These are phyloP conservation scores for Amauroascus verrucosus DNA, from an alignment of 2,329 filamentous ascomycete genomes.

Conservation along the genomic window DNA sequence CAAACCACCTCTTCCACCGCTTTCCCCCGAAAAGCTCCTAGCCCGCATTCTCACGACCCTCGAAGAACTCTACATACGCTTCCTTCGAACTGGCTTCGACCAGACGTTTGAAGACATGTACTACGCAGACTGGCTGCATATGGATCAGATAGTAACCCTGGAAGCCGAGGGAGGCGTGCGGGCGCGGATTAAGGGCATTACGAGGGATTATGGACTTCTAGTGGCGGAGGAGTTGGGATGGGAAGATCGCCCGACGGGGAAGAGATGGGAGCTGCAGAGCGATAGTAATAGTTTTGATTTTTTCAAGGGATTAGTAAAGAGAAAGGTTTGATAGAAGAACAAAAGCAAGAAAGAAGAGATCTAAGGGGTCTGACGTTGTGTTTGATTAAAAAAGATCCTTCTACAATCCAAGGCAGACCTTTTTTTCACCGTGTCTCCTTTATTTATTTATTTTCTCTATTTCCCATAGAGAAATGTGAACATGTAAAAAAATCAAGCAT, in stretches of 20 bases:
- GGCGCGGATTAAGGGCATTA: conserved; percentile 76
- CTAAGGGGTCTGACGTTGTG: background rate
- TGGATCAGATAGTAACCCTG: conserved; percentile 60
- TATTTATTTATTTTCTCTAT: too few relatives aligned
- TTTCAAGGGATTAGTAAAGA: conserved; percentile 74
- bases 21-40: conserved; percentile 68
- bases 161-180: conserved; percentile 67
- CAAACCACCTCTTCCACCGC: conserved; percentile 37
- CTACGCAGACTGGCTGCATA: conserved; percentile 79
- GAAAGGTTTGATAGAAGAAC: conserved; percentile 51
- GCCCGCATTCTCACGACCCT: conserved; percentile 69
- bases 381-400: background rate
- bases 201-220: conserved; percentile 79
- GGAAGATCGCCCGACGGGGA: conserved; percentile 64
- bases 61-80: conserved; percentile 65
- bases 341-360: background rate
- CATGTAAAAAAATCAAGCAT: background rate
- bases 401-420: too few relatives aligned
- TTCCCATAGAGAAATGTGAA: too few relatives aligned
- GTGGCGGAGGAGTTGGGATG: conserved; percentile 70
- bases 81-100: conserved; percentile 66
- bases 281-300: conserved; percentile 99
- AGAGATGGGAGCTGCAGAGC: conserved; percentile 74
- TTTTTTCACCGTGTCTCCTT: too few relatives aligned
- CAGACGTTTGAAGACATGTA: conserved; percentile 62